phyloP scores from a whole-genome alignment of 441 rosid species.

The Bruguiera hainesii region DNA sequence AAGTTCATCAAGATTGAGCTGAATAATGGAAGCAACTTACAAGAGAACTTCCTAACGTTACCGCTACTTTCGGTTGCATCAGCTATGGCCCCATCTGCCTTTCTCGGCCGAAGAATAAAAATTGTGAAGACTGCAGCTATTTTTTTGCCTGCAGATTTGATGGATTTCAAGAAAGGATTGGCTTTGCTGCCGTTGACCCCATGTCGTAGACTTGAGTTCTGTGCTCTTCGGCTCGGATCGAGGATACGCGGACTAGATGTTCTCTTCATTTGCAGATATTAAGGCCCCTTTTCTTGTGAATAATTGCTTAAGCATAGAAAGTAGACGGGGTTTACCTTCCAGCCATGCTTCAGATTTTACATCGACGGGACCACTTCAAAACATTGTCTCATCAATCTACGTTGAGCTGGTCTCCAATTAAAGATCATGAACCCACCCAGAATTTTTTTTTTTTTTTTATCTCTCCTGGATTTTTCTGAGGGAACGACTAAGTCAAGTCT shows the following conservation, averaged over 20 bases:
- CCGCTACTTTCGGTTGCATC: slow-evolving; percentile 15
- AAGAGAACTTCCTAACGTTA: slow-evolving; percentile 34
- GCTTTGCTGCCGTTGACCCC: slow-evolving; percentile 17
- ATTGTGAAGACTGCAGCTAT: slow-evolving; percentile 39
- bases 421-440: too few relatives aligned
- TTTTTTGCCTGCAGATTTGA: slow-evolving; percentile 46
- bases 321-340: too few relatives aligned
- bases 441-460: too few relatives aligned
- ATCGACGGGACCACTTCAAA: too few relatives aligned
- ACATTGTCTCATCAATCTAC: too few relatives aligned
- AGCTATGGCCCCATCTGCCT: slow-evolving; percentile 18
- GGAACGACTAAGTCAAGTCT: too few relatives aligned
- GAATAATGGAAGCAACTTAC: slow-evolving; percentile 42
- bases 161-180: slow-evolving; percentile 20
- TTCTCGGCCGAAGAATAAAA: slow-evolving; percentile 27
- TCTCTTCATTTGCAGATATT: slow-evolving; percentile 43
- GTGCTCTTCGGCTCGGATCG: slow-evolving; percentile 23
- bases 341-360: too few relatives aligned
- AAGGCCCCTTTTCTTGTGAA: too few relatives aligned
- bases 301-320: too few relatives aligned
- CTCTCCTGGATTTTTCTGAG: too few relatives aligned
- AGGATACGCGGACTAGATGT: slow-evolving; percentile 25
- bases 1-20: not conserved
- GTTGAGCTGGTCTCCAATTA: too few relatives aligned
- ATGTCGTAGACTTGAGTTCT: slow-evolving; percentile 14